phyloP scores from a whole-genome alignment of 345 rosid genomes.

The Luvunga scandens region DNA sequence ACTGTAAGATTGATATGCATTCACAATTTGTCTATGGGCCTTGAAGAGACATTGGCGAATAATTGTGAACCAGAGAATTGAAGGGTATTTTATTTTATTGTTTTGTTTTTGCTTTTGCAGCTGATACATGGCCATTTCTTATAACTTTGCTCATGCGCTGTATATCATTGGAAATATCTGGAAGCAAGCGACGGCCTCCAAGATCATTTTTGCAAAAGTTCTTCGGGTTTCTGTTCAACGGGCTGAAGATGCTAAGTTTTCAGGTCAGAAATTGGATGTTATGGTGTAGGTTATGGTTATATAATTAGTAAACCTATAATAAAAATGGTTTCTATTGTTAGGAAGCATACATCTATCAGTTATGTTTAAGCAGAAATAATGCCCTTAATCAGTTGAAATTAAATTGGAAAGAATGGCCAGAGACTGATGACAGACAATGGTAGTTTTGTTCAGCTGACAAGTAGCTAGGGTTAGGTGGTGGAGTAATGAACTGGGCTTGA shows the following conservation, averaged over 20 bases:
- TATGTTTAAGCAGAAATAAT: background rate
- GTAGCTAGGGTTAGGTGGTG: background rate
- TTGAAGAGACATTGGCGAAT: background rate
- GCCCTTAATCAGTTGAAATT: background rate
- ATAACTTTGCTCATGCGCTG: slow-evolving; percentile 61
- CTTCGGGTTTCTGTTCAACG: slow-evolving; percentile 67
- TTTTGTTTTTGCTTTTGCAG: slow-evolving; percentile 34
- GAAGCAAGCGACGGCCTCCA: slow-evolving; percentile 74
- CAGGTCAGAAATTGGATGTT: slow-evolving; percentile 46
- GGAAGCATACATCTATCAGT: no score
- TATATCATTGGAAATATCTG: slow-evolving; percentile 67
- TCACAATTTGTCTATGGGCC: background rate
- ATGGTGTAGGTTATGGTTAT: background rate
- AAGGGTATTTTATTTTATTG: background rate
- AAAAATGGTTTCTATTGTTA: background rate
- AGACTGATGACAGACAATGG: background rate
- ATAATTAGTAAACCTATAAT: no score
- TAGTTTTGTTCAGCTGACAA: background rate
- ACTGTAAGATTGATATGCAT: slow-evolving; percentile 41
- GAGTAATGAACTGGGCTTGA: background rate
- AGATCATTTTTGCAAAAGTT: slow-evolving; percentile 60
- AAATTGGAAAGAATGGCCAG: background rate
- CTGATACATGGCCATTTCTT: slow-evolving; percentile 74
- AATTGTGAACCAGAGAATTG: background rate
- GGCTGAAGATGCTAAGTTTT: slow-evolving; percentile 59